Conservation (phyloP, 1,284 basidiomycete genomes). For the Boletus subluridellus region DNA sequence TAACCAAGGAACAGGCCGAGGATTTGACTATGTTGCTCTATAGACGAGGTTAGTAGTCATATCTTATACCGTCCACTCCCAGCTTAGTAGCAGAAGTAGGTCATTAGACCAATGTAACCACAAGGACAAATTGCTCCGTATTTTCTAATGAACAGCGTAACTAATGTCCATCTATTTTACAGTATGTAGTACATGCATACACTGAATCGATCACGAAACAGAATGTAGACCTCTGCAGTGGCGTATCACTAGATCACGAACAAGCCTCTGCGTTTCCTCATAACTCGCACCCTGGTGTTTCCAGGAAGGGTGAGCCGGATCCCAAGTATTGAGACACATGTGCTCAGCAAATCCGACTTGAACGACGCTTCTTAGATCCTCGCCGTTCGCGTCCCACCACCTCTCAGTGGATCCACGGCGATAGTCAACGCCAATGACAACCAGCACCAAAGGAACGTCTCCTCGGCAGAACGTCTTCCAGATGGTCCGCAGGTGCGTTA, state of each 20-base stretch:
- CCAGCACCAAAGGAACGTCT: constrained; percentile 23
- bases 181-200: neutral
- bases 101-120: neutral
- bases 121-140: neutral
- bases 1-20: constrained; percentile 19
- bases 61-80: neutral
- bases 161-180: neutral
- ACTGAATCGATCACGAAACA: constrained; percentile 8
- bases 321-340: constrained; percentile 24
- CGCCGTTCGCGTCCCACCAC: constrained; percentile 33
- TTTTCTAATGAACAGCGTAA: neutral
- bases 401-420: constrained; percentile 21
- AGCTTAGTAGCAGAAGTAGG: constrained; percentile 6
- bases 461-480: constrained; percentile 19
- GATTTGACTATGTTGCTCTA: constrained; percentile 18
- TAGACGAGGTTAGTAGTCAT: constrained; percentile 3
- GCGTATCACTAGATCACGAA: constrained; percentile 20
- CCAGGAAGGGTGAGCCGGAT: constrained; percentile 25
- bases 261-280: constrained; percentile 19
- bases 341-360: constrained; percentile 23
- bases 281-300: constrained; percentile 12
- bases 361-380: constrained; percentile 5
- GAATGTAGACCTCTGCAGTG: constrained; percentile 12
- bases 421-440: constrained; percentile 26
- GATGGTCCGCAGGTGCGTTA: constrained; percentile 17